These are phyloP conservation scores for Clonostachys rhizophaga DNA, from an alignment of 2,329 filamentous ascomycete genomes.

Conservation along the genomic window DNA sequence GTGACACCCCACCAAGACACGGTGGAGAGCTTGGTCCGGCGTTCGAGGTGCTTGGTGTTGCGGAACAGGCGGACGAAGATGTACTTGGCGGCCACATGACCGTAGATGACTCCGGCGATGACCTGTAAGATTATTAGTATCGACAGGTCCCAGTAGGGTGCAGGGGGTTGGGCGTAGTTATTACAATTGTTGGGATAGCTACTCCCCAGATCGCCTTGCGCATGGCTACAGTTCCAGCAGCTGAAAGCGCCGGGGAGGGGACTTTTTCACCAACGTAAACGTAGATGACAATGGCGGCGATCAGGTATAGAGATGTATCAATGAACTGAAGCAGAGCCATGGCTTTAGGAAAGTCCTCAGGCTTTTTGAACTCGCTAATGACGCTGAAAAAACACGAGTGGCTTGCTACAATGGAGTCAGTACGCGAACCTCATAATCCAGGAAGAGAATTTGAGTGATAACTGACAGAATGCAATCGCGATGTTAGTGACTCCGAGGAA, in stretches of 20 bases:
- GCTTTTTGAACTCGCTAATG: constrained; percentile 25
- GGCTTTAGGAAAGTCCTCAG: constrained; percentile 21
- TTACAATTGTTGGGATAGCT: constrained; percentile 30
- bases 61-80: constrained; percentile 59
- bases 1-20: constrained; percentile 56
- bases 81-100: constrained; percentile 61
- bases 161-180: too few species aligned
- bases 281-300: constrained; percentile 23
- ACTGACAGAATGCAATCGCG: constrained; percentile 55
- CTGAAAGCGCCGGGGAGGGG: constrained; percentile 28
- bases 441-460: too few species aligned
- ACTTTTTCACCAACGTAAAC: constrained; percentile 20
- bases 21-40: constrained; percentile 43
- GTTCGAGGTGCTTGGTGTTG: constrained; percentile 34
- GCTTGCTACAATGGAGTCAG: constrained; percentile 24
- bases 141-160: constrained; percentile 5
- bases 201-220: constrained; percentile 25
- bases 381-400: constrained; percentile 32
- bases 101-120: constrained; percentile 67
- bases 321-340: constrained; percentile 21
- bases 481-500: constrained; percentile 60
- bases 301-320: constrained; percentile 21
- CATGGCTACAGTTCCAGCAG: constrained; percentile 23
- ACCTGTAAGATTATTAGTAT: constrained; percentile 3
- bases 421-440: not conserved